Evolutionary conservation across 1,284 basidiomycete species (phyloP).

Genomic region (Ganoderma meredithae): DNA sequence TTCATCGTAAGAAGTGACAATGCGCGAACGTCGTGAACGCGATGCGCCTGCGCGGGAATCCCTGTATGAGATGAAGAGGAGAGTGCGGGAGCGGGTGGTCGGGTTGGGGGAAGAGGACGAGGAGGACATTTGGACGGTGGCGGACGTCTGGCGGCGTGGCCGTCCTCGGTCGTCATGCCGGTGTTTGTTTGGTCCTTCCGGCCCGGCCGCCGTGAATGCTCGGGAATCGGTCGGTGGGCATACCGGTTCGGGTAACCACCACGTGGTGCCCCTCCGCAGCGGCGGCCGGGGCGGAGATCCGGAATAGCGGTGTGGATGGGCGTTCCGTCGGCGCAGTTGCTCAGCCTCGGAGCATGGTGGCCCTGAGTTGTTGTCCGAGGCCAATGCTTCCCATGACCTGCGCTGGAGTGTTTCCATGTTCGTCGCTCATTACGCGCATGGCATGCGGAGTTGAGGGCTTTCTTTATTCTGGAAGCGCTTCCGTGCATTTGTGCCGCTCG

Average conservation of each 20-base stretch:
- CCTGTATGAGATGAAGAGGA: conserved; percentile 94
- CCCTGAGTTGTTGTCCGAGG: background rate
- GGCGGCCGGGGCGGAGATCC: conserved; percentile 21
- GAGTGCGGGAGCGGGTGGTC: conserved; percentile 87
- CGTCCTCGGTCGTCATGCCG: conserved; percentile 38
- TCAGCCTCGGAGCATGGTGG: background rate
- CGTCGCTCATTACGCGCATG: conserved; percentile 29
- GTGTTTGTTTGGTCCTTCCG: conserved; percentile 35
- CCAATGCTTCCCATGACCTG: conserved; percentile 21
- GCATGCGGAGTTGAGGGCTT: conserved; percentile 16
- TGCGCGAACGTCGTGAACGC: conserved; percentile 49
- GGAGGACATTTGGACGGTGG: conserved; percentile 40
- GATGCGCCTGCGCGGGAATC: conserved; percentile 76
- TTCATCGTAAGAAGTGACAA: conserved; percentile 48
- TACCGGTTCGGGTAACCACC: conserved; percentile 3
- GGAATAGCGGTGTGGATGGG: background rate
- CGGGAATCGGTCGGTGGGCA: background rate
- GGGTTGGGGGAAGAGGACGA: conserved; percentile 45
- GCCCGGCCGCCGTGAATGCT: conserved; percentile 10
- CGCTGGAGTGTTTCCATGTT: conserved; percentile 23
- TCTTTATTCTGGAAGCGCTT: conserved; percentile 28
- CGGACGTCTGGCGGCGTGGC: conserved; percentile 28
- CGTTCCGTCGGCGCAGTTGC: conserved; percentile 1
- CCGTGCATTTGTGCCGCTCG: conserved; percentile 4
- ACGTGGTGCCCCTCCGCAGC: conserved; percentile 9